Evolutionary conservation across 2,329 filamentous ascomycete species (phyloP).

Genomic region (Penicillium sp.): DNA sequence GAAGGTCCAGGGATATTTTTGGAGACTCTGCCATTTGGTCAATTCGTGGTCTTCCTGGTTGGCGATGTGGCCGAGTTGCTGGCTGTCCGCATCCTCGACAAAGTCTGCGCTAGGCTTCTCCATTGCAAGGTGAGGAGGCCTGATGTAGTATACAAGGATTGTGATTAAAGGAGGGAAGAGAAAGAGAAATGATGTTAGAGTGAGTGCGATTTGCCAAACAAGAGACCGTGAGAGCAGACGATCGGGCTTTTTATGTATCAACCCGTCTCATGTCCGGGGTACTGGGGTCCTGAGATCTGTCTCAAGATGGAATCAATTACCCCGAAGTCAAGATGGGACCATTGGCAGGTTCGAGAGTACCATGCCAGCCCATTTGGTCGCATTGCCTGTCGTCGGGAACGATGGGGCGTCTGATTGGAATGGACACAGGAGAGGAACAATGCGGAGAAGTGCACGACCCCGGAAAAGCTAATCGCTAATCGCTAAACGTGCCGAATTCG

Average conservation of each 20-base stretch:
- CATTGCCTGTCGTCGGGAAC: background rate
- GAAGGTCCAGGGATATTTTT: constrained; percentile 15
- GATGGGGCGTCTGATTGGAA: background rate
- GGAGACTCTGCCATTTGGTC: constrained; percentile 14
- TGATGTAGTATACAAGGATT: background rate
- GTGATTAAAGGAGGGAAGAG: background rate
- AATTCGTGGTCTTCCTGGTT: constrained; percentile 15
- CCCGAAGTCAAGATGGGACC: background rate
- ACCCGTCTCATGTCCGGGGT: background rate
- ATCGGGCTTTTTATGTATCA: background rate
- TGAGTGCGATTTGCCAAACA: background rate
- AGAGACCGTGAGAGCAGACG: background rate
- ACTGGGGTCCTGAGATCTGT: background rate
- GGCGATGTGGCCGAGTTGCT: constrained; percentile 14
- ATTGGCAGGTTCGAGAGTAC: background rate
- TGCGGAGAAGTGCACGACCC: background rate
- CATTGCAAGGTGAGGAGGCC: background rate
- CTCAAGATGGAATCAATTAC: background rate
- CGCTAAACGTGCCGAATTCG: background rate
- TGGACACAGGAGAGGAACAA: background rate
- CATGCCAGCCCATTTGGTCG: background rate
- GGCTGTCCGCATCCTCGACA: constrained; percentile 9
- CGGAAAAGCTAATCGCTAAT: background rate
- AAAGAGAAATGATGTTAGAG: background rate
- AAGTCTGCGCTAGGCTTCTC: constrained; percentile 13